phyloP scores from a whole-genome alignment of 495 filamentous ascomycete genomes.

The Penicillium samsonianum region DNA sequence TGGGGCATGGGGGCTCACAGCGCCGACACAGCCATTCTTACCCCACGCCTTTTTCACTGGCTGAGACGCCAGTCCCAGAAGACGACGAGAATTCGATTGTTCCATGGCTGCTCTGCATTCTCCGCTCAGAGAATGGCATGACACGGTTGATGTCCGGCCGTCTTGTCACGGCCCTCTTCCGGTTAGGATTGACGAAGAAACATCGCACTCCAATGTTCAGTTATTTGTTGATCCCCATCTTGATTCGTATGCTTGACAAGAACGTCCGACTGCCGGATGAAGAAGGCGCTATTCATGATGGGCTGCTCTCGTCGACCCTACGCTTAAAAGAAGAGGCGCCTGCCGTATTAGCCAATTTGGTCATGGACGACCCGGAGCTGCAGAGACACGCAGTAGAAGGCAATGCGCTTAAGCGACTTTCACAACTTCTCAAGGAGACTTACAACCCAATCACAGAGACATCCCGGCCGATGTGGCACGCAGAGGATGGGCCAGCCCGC shows the following conservation, averaged over 20 bases:
- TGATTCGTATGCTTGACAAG: conserved; percentile 69
- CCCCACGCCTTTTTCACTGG: conserved; percentile 35
- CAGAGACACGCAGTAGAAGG: conserved; percentile 85
- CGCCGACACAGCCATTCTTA: conserved; percentile 46
- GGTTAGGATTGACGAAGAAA: conserved; percentile 64
- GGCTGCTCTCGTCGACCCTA: conserved; percentile 39
- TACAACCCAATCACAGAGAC: conserved; percentile 50
- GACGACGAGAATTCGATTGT: conserved; percentile 78
- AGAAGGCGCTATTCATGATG: conserved; percentile 41
- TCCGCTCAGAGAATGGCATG: conserved; percentile 62
- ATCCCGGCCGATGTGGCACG: conserved; percentile 42
- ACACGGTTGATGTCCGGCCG: conserved; percentile 77
- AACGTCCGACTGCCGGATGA: conserved; percentile 47
- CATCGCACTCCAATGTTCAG: conserved; percentile 62
- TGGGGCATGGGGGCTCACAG: conserved; percentile 50
- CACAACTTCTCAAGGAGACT: conserved; percentile 73
- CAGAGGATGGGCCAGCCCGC: conserved; percentile 32
- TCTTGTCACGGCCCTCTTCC: conserved; percentile 73
- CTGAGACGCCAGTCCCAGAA: conserved; percentile 46
- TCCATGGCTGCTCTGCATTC: conserved; percentile 76
- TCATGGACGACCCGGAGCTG: conserved; percentile 71
- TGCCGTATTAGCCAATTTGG: conserved; percentile 71
- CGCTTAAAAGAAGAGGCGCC: conserved; percentile 69
- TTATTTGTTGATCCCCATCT: conserved; percentile 68
- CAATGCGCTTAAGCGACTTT: conserved; percentile 68